Base-by-base conservation (phyloP, 75 land plant species). In the Chamaecyparis obtusa region DNA sequence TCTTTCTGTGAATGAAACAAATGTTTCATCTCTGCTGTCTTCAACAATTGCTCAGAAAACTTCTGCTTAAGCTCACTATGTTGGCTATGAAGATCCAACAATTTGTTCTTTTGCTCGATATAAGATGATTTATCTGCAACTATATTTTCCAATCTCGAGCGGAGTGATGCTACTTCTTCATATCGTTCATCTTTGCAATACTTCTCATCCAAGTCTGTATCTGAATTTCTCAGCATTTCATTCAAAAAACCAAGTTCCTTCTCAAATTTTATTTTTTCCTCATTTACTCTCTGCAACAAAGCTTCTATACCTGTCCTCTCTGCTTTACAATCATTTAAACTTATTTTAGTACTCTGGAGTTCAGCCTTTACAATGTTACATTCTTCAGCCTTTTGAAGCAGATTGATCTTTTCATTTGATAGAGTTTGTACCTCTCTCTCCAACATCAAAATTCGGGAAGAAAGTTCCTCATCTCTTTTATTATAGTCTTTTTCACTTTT, bases 311-410 rank as follows among this genome's bases (percentile, higher is more conserved):
- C 88, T 35, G 9, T 37, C 46, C 76, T 92, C 48, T 92, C 90
- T 7, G 43, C 87, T 44, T 33, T 85, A 86, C 87, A 90, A 77
- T 80, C 85, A 51, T 91, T 88, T 87, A 87, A 93, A 83, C 78
- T 88, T 46, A 85, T 86, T 88, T 88, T 76, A 72, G 83, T 90
- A 85, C 15, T 84, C 81, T 78, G 80, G 55, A 32, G 80, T 77
- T 94, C 94, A 32, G 49, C 74, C 41, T 87, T 56, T 60, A 88
- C 11, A 30, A 79, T 64, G 44, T 92, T 87, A n/a, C 49, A 89
- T 60, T 92, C 95, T 51, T 74, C 48, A 71, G 87, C 51, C 82
- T 90, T 89, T 78, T 93, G 86, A 74, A 9, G 39, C 46, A 94
- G 92, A 54, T 51, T 37, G 85, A 1, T 4, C 80, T 93, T 94